Evolutionary conservation across 306 rosid genomes (phyloP).

Genomic region (Mimosa bimucronata): DNA sequence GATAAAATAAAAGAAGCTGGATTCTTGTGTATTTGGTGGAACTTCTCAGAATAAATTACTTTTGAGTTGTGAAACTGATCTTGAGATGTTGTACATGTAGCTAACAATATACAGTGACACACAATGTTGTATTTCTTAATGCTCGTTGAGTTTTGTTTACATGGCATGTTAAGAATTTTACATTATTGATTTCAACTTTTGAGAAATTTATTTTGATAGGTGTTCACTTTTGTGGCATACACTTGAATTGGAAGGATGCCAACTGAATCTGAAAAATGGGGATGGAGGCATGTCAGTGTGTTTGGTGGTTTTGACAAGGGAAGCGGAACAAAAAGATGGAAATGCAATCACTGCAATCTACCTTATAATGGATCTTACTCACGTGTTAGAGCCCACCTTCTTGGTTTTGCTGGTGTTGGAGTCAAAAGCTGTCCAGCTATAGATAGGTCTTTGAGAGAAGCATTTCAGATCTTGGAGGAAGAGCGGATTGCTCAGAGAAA

Average conservation of each 20-base stretch:
- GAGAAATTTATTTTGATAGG: slow-evolving; percentile 19
- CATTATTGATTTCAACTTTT: not conserved
- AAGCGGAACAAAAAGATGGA: slow-evolving; percentile 68
- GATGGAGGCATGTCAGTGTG: slow-evolving; percentile 66
- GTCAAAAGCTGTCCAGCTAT: slow-evolving; percentile 62
- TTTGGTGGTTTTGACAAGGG: slow-evolving; percentile 75
- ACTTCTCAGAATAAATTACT: not conserved
- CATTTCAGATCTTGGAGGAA: slow-evolving; percentile 57
- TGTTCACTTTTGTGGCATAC: slow-evolving; percentile 33
- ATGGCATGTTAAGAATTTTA: slow-evolving; percentile 10
- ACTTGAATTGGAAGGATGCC: slow-evolving; percentile 46
- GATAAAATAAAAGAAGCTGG: not conserved
- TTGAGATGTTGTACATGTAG: slow-evolving; percentile 7
- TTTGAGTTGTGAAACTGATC: not conserved
- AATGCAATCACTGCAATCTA: slow-evolving; percentile 65
- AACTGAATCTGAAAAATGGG: slow-evolving; percentile 61
- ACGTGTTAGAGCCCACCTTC: slow-evolving; percentile 67
- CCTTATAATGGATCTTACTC: slow-evolving; percentile 68
- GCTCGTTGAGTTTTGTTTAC: not conserved
- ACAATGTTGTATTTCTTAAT: slow-evolving; percentile 11
- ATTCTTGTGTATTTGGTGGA: not conserved
- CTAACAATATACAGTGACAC: slow-evolving; percentile 9
- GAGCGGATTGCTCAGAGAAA: slow-evolving; percentile 49
- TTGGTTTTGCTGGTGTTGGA: slow-evolving; percentile 67
- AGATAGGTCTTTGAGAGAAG: slow-evolving; percentile 52